Evolutionary conservation across 768 basidiomycete genomes (phyloP).

Genomic region (Dentipellis sp.): DNA sequence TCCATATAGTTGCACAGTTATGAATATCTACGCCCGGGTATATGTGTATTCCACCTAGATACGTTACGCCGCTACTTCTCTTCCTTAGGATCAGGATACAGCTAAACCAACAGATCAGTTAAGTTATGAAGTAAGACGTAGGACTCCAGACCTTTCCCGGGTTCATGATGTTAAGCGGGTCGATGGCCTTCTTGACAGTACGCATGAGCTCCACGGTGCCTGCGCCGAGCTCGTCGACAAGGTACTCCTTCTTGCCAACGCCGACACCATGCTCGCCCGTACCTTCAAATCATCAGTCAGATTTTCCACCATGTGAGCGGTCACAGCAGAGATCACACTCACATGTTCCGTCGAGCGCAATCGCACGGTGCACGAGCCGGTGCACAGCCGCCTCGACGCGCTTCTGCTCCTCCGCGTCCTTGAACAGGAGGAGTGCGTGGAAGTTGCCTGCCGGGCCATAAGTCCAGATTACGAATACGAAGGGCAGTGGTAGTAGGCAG

Average conservation of each 20-base stretch:
- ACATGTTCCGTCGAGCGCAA: conserved; percentile 73
- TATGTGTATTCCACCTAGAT: no score
- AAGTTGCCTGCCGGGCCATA: conserved; percentile 32
- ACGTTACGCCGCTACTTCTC: no score
- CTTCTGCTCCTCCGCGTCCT: conserved; percentile 47
- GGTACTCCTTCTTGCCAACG: conserved; percentile 77
- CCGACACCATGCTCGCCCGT: conserved; percentile 88
- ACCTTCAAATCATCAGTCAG: conserved; percentile 30
- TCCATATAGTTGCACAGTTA: no score
- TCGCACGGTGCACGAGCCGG: conserved; percentile 61
- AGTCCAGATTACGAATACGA: background rate
- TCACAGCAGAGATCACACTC: conserved; percentile 16
- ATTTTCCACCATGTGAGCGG: conserved; percentile 1
- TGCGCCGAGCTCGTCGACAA: conserved; percentile 72
- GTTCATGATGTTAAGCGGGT: conserved; percentile 77
- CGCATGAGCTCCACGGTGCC: conserved; percentile 82
- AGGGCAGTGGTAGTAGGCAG: conserved; percentile 14
- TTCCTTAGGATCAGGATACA: no score
- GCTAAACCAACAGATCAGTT: no score
- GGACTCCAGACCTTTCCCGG: conserved; percentile 50
- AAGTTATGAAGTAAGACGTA: no score
- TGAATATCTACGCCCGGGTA: no score
- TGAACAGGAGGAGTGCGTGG: conserved; percentile 46
- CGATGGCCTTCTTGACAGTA: conserved; percentile 70
- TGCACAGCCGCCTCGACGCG: conserved; percentile 52